These are phyloP conservation scores for Barnettozyma hawaiiensis DNA, from an alignment of 1,139 yeast species.

Conservation along the genomic window DNA sequence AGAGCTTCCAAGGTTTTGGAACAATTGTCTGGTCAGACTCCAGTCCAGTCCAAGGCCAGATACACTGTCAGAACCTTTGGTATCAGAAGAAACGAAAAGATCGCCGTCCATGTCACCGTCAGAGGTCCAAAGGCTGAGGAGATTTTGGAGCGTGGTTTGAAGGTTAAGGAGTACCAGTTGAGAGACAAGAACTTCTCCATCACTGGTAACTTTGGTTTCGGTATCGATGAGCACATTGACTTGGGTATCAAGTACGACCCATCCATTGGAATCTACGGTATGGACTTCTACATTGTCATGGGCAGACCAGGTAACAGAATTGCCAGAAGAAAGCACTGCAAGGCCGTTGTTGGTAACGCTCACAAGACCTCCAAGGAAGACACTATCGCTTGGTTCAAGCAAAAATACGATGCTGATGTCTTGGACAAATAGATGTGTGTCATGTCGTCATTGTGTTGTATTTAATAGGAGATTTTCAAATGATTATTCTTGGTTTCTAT, in stretches of 20 bases:
- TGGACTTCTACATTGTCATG: constrained; percentile 99
- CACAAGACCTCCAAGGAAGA: constrained; percentile 94
- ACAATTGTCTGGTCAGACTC: constrained; percentile 99
- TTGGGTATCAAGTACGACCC: constrained; percentile 99
- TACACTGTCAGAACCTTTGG: constrained; percentile 99
- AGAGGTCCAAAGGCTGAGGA: constrained; percentile 99
- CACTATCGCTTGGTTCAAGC: constrained; percentile 98
- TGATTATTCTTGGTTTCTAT: constrained; percentile 3
- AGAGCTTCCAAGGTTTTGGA: constrained; percentile 99
- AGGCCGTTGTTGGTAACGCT: constrained; percentile 82
- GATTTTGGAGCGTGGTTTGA: constrained; percentile 99
- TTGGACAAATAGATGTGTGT: constrained; percentile 58
- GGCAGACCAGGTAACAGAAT: constrained; percentile 99
- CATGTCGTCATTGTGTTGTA: constrained; percentile 16
- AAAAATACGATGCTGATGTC: constrained; percentile 98
- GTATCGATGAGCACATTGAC: constrained; percentile 99
- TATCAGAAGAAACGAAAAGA: constrained; percentile 99
- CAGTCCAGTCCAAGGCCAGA: constrained; percentile 99
- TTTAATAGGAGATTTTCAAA: constrained; percentile 20
- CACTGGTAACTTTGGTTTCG: constrained; percentile 99
- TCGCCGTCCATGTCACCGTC: constrained; percentile 98
- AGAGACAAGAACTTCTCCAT: constrained; percentile 90
- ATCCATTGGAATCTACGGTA: constrained; percentile 99
- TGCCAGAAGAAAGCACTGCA: constrained; percentile 97
- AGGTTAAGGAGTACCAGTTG: constrained; percentile 99